These are phyloP conservation scores for Symbiotaphrina buchneri DNA, from an alignment of 495 filamentous ascomycete genomes.

Conservation along the genomic window DNA sequence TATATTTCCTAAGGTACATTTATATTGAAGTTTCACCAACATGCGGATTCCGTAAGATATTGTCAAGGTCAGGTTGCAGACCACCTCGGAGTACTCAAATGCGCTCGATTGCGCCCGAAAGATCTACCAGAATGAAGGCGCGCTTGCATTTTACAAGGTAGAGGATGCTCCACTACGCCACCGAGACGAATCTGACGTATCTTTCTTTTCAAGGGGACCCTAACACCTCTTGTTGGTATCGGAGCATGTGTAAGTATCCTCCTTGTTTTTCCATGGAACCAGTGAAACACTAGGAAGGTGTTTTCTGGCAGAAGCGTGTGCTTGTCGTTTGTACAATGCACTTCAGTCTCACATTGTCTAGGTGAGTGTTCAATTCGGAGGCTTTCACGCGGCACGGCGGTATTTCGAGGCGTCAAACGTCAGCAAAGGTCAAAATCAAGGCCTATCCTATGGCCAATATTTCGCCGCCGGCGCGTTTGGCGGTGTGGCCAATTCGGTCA, in stretches of 20 bases:
- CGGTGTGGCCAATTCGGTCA: slow-evolving; percentile 68
- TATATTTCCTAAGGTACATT: background rate
- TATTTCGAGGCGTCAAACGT: slow-evolving; percentile 55
- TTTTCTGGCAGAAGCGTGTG: too few relatives aligned
- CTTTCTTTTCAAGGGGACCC: slow-evolving; percentile 32
- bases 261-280: background rate
- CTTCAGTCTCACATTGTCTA: too few relatives aligned
- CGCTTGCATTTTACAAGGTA: slow-evolving; percentile 82
- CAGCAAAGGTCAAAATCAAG: slow-evolving; percentile 15
- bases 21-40: background rate
- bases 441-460: slow-evolving; percentile 63
- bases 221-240: slow-evolving; percentile 91
- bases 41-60: slow-evolving; percentile 76
- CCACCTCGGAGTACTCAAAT: slow-evolving; percentile 36
- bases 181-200: background rate
- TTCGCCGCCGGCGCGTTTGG: slow-evolving; percentile 81
- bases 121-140: slow-evolving; percentile 75
- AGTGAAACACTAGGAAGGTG: too few relatives aligned
- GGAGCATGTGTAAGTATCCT: slow-evolving; percentile 57
- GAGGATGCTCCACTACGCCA: too few relatives aligned
- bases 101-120: slow-evolving; percentile 59
- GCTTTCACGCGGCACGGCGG: slow-evolving; percentile 80
- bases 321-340: too few relatives aligned
- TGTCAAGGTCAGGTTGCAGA: slow-evolving; percentile 93
- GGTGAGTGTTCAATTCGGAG: slow-evolving; percentile 92